A percentile compares a stretch with the other conserved stretches of the same genome.
phyloP scores from a whole-genome alignment of 2,329 filamentous ascomycete genomes.

The Neoascochyta sp. region DNA sequence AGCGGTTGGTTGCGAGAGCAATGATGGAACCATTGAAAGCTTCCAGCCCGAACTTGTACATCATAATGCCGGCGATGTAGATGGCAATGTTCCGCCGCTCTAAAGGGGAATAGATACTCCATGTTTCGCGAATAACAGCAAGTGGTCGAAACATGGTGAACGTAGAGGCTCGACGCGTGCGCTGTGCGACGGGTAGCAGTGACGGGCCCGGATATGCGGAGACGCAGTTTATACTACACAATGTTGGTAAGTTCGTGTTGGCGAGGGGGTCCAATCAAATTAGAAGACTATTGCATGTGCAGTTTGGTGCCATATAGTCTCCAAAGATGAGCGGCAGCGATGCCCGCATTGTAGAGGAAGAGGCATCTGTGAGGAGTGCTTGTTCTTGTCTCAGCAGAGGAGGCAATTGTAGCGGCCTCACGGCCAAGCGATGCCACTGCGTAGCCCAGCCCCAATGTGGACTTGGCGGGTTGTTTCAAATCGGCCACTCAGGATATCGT shows the following conservation, averaged over 20 bases:
- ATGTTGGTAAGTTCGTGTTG: slow-evolving; percentile 13
- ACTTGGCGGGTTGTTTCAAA: slow-evolving; percentile 12
- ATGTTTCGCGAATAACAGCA: slow-evolving; percentile 27
- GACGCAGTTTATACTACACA: slow-evolving; percentile 20
- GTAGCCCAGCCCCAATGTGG: slow-evolving; percentile 12
- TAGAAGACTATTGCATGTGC: slow-evolving; percentile 17
- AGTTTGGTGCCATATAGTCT: slow-evolving; percentile 12
- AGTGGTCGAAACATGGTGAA: slow-evolving; percentile 19
- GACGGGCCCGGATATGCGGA: slow-evolving; percentile 16
- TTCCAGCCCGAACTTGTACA: slow-evolving; percentile 53
- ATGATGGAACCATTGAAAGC: slow-evolving; percentile 52
- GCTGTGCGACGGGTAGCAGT: slow-evolving; percentile 15
- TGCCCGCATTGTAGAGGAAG: slow-evolving; percentile 19
- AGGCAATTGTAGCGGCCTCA: slow-evolving; percentile 12
- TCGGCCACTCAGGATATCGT: slow-evolving; percentile 18
- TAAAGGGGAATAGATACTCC: slow-evolving; percentile 33
- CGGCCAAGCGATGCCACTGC: slow-evolving; percentile 21
- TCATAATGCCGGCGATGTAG: slow-evolving; percentile 51
- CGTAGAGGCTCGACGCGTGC: slow-evolving; percentile 10
- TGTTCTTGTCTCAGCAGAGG: slow-evolving; percentile 15
- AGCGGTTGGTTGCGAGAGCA: slow-evolving; percentile 49
- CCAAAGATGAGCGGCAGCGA: slow-evolving; percentile 13
- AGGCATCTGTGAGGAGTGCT: slow-evolving; percentile 17
- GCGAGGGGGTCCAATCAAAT: slow-evolving; percentile 14
- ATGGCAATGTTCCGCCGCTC: slow-evolving; percentile 42